Conservation (phyloP, 352 stramenopile species). For the Globisporangium echinulatum region DNA sequence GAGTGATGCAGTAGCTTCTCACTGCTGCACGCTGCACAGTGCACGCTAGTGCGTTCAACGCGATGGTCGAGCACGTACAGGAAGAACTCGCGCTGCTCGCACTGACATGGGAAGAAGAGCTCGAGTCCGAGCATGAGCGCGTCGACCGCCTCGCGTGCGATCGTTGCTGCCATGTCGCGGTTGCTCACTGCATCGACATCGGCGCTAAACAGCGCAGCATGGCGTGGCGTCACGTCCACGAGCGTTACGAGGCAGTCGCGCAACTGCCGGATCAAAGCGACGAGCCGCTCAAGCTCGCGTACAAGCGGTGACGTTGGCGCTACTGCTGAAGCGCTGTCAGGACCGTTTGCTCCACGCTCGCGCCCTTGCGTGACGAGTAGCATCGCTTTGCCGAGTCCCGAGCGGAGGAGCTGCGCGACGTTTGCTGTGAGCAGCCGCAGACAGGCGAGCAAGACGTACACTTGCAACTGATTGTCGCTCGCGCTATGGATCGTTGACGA, state of each 20-base stretch:
- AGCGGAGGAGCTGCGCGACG: conserved; percentile 58
- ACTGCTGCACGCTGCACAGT: background rate
- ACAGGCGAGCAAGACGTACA: conserved; percentile 61
- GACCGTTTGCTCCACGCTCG: background rate
- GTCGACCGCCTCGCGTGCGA: conserved; percentile 38
- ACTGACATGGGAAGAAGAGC: conserved; percentile 83
- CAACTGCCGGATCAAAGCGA: conserved; percentile 8
- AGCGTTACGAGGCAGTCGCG: conserved; percentile 24
- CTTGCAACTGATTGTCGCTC: conserved; percentile 22
- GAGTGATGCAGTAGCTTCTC: background rate
- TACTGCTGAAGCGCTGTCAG: background rate
- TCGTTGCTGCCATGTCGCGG: conserved; percentile 14
- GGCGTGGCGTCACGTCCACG: conserved; percentile 24
- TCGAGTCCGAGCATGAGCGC: conserved; percentile 81
- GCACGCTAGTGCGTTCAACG: background rate
- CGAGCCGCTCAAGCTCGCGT: conserved; percentile 7
- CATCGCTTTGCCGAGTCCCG: conserved; percentile 35
- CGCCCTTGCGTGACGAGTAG: conserved; percentile 11
- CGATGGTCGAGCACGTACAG: conserved; percentile 22
- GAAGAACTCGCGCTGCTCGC: conserved; percentile 56
- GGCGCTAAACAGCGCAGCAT: background rate
- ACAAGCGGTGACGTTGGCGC: background rate
- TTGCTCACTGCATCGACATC: conserved; percentile 4
- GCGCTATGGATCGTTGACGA: too few species aligned
- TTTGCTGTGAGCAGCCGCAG: conserved; percentile 77